Conservation (phyloP, 2,329 filamentous ascomycete species). For the Paramyrothecium sp. region DNA sequence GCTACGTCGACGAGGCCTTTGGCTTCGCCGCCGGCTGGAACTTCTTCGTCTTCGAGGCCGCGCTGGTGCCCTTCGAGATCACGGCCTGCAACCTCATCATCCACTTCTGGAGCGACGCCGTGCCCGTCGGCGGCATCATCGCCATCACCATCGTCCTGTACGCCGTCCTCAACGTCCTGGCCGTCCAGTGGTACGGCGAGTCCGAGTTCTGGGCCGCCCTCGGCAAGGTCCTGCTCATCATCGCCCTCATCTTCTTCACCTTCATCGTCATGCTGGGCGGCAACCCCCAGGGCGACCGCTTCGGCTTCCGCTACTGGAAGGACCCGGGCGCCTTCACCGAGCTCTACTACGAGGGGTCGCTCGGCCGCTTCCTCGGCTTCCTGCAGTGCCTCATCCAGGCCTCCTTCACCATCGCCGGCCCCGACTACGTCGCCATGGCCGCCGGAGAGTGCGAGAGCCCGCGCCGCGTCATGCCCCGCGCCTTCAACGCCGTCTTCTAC, state of each 20-base stretch:
- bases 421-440: slow-evolving; percentile 67
- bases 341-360: slow-evolving; percentile 59
- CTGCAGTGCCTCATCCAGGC: slow-evolving; percentile 72
- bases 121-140: slow-evolving; percentile 61
- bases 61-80: slow-evolving; percentile 66
- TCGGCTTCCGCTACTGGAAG: slow-evolving; percentile 69
- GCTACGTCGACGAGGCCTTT: slow-evolving; percentile 74
- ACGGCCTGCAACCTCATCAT: slow-evolving; percentile 64
- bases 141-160: slow-evolving; percentile 48
- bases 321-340: slow-evolving; percentile 70
- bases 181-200: slow-evolving; percentile 74
- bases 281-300: slow-evolving; percentile 69
- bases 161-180: slow-evolving; percentile 65
- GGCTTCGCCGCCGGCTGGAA: slow-evolving; percentile 74
- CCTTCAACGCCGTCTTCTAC: slow-evolving; percentile 78
- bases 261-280: slow-evolving; percentile 83
- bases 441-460: slow-evolving; percentile 73
- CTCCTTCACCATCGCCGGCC: slow-evolving; percentile 65
- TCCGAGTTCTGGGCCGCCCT: slow-evolving; percentile 74
- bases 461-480: slow-evolving; percentile 66
- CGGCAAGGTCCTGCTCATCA: slow-evolving; percentile 69
- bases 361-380: slow-evolving; percentile 76
- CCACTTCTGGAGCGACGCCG: slow-evolving; percentile 59
- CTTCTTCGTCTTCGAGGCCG: slow-evolving; percentile 70
- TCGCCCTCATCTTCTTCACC: slow-evolving; percentile 72